A percentile compares a stretch with the other conserved stretches of the same genome.
These are phyloP conservation scores for Fusarium setosum DNA, from an alignment of 2,329 filamentous ascomycete genomes.

Conservation along the genomic window DNA sequence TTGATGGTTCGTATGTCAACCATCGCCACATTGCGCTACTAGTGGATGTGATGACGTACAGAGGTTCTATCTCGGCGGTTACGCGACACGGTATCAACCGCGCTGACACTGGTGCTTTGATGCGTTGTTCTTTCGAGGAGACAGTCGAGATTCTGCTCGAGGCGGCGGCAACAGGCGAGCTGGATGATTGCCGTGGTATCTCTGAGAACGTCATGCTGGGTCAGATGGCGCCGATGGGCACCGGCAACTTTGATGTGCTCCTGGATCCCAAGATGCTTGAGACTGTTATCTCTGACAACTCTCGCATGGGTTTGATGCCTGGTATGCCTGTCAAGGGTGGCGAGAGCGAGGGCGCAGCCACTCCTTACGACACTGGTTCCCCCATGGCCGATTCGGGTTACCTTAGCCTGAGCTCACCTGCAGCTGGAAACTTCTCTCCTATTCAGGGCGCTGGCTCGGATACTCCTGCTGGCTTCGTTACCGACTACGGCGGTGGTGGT, in stretches of 20 bases:
- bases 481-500: slow-evolving; percentile 66
- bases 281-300: slow-evolving; percentile 93
- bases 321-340: slow-evolving; percentile 81
- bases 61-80: slow-evolving; percentile 93
- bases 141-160: slow-evolving; percentile 98
- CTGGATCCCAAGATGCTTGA: slow-evolving; percentile 96
- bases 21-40: slow-evolving; percentile 95
- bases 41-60: slow-evolving; percentile 97
- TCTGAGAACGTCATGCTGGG: slow-evolving; percentile 99
- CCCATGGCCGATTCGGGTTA: slow-evolving; percentile 80
- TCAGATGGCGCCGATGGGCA: slow-evolving; percentile 96
- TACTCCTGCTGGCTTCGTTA: slow-evolving; percentile 72
- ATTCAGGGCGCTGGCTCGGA: slow-evolving; percentile 82
- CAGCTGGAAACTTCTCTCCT: slow-evolving; percentile 77
- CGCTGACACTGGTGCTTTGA: slow-evolving; percentile 95
- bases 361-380: slow-evolving; percentile 91
- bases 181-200: slow-evolving; percentile 97
- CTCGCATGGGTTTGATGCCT: slow-evolving; percentile 83
- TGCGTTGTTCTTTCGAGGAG: slow-evolving; percentile 99
- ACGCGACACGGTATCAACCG: slow-evolving; percentile 99
- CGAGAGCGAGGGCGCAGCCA: slow-evolving; percentile 85
- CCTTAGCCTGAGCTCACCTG: slow-evolving; percentile 71
- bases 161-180: slow-evolving; percentile 91
- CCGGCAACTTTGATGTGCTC: slow-evolving; percentile 93
- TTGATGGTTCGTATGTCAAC: slow-evolving; percentile 99